Conservation (phyloP, 768 basidiomycete species). For the Lyophyllum decastes region DNA sequence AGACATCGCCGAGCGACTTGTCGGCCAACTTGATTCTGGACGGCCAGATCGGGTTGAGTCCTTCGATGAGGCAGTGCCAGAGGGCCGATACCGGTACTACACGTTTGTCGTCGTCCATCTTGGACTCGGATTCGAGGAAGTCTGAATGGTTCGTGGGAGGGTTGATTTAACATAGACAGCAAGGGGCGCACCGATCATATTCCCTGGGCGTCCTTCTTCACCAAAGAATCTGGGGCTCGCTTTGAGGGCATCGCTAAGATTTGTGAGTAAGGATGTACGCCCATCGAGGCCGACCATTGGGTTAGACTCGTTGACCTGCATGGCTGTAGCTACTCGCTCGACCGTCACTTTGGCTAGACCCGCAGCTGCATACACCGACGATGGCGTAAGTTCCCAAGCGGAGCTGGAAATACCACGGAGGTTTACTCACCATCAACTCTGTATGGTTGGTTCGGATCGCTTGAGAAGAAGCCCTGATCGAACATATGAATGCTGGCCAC, state of each 20-base stretch:
- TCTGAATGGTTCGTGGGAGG: slow-evolving; percentile 40
- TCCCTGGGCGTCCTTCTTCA: slow-evolving; percentile 72
- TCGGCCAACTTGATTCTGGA: slow-evolving; percentile 68
- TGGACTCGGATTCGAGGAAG: slow-evolving; percentile 64
- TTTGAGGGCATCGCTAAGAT: slow-evolving; percentile 71
- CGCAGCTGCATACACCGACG: slow-evolving; percentile 47
- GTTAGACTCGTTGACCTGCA: slow-evolving; percentile 81
- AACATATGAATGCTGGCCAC: slow-evolving; percentile 95
- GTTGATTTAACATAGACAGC: not conserved
- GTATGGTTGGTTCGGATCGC: slow-evolving; percentile 57
- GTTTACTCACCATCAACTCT: slow-evolving; percentile 74
- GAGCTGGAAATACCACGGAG: not conserved
- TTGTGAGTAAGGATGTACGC: slow-evolving; percentile 73
- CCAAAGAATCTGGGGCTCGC: slow-evolving; percentile 73
- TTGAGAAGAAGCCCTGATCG: slow-evolving; percentile 77
- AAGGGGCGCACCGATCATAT: slow-evolving; percentile 64
- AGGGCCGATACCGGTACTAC: slow-evolving; percentile 71
- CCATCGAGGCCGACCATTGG: slow-evolving; percentile 92
- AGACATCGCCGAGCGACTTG: slow-evolving; percentile 86
- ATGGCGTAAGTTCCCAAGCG: not conserved
- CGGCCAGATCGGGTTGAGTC: slow-evolving; percentile 90
- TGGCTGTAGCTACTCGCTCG: slow-evolving; percentile 58
- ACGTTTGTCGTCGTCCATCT: slow-evolving; percentile 36
- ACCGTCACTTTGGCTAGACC: slow-evolving; percentile 68
- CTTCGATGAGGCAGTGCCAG: slow-evolving; percentile 82